Evolutionary conservation across 2,329 filamentous ascomycete species (phyloP).

Genomic region (Geosmithia flava): DNA sequence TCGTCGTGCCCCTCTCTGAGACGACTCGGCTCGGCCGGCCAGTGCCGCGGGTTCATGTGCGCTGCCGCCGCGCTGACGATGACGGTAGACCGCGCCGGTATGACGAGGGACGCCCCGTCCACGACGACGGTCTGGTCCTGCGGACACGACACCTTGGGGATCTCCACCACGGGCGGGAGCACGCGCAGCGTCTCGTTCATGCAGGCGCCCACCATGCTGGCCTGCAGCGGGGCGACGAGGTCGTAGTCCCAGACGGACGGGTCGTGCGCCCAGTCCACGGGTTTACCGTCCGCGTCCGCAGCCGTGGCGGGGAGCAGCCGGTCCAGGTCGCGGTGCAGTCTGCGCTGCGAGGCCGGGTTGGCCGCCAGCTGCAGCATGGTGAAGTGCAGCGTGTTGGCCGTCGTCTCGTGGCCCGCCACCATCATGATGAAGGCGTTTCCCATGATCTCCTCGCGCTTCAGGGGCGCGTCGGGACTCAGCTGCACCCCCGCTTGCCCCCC

Average conservation of each 20-base stretch:
- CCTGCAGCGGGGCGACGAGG: constrained; percentile 52
- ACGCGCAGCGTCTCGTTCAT: constrained; percentile 69
- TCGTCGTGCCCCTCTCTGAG: constrained; percentile 35
- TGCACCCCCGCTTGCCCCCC: constrained; percentile 13
- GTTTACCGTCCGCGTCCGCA: constrained; percentile 7
- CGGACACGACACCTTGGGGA: constrained; percentile 43
- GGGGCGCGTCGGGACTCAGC: constrained; percentile 15
- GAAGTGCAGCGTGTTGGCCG: constrained; percentile 65
- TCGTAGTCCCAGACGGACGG: constrained; percentile 61
- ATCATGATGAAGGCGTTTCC: constrained; percentile 60
- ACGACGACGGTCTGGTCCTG: constrained; percentile 45
- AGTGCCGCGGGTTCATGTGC: constrained; percentile 61
- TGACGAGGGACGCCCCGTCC: constrained; percentile 40
- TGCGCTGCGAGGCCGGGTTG: constrained; percentile 49
- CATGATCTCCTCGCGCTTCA: constrained; percentile 54
- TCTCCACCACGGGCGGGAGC: constrained; percentile 56
- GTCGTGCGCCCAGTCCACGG: constrained; percentile 16
- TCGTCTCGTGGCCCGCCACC: constrained; percentile 71
- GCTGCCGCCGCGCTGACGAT: constrained; percentile 40
- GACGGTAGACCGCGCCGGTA: constrained; percentile 46
- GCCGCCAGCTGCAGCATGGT: constrained; percentile 55
- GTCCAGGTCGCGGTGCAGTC: constrained; percentile 58
- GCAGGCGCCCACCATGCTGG: constrained; percentile 58
- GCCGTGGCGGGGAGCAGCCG: constrained; percentile 48
- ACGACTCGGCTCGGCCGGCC: constrained; percentile 44